A percentile compares a stretch with the other conserved stretches of the same genome.
Evolutionary conservation across 2,329 filamentous ascomycete genomes (phyloP).

Genomic region (Aspergillus spinulosporus): DNA sequence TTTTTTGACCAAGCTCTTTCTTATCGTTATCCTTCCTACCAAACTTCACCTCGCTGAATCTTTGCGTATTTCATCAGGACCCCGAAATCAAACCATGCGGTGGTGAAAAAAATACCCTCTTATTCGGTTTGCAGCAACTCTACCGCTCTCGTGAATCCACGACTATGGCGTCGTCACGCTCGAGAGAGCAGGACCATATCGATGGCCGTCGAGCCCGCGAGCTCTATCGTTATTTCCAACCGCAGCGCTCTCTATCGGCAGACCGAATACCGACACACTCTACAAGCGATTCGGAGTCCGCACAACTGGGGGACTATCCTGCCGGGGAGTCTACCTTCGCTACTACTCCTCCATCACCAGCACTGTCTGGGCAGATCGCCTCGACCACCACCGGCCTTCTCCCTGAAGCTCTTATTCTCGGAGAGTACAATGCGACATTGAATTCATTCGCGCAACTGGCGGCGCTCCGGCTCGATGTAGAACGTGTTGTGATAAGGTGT

Average conservation of each 20-base stretch:
- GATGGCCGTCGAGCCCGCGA: constrained; percentile 39
- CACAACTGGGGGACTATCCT: background rate
- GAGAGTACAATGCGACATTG: constrained; percentile 36
- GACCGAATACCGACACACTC: constrained; percentile 7
- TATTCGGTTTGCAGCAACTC: background rate
- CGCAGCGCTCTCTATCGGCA: constrained; percentile 20
- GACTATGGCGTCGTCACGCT: constrained; percentile 10
- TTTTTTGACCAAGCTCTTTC: background rate
- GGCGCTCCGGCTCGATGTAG: constrained; percentile 36
- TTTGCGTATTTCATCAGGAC: background rate
- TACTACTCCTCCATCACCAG: constrained; percentile 13
- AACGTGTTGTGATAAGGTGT: constrained; percentile 42
- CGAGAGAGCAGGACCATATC: constrained; percentile 23
- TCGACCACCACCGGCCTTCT: constrained; percentile 18
- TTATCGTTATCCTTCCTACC: background rate
- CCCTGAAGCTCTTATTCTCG: constrained; percentile 30
- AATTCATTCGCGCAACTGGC: constrained; percentile 40
- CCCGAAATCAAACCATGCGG: background rate
- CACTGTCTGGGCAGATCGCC: constrained; percentile 16
- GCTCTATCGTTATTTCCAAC: constrained; percentile 44
- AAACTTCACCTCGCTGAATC: background rate
- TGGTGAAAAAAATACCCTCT: background rate
- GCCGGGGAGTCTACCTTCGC: constrained; percentile 17
- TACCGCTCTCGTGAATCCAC: background rate
- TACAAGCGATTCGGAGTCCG: constrained; percentile 10